Percentiles rank a stretch among this genome's conserved stretches.
phyloP scores from a whole-genome alignment of 306 rosid species.

The Clitoria ternatea region DNA sequence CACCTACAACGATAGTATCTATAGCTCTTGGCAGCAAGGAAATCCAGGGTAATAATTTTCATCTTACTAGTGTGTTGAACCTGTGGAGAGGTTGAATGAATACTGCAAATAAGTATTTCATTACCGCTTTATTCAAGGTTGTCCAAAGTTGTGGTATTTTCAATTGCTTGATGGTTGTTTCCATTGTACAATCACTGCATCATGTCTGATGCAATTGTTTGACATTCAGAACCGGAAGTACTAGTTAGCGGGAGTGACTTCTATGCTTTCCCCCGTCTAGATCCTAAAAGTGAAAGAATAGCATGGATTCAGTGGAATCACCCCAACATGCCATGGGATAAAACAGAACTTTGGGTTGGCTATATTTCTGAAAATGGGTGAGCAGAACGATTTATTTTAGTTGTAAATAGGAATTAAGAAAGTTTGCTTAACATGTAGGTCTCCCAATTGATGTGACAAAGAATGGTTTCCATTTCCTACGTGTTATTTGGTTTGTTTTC shows the following conservation, averaged over 20 bases:
- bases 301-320: conserved; percentile 97
- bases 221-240: conserved; percentile 67
- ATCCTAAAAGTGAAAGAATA: conserved; percentile 57
- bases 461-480: not conserved
- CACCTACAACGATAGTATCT: conserved; percentile 67
- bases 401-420: not conserved
- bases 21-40: conserved; percentile 51
- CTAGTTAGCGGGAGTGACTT: conserved; percentile 76
- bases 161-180: not conserved
- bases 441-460: not conserved
- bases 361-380: conserved; percentile 87
- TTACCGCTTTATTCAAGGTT: not conserved
- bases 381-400: conserved; percentile 25
- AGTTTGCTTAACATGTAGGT: not conserved
- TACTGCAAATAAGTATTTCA: conserved; percentile 3
- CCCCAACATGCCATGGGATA: conserved; percentile 99
- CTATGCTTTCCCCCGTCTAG: conserved; percentile 95
- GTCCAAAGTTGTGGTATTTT: conserved; percentile 6
- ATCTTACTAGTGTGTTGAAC: conserved; percentile 1
- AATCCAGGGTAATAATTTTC: conserved; percentile 51
- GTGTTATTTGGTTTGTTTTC: not conserved
- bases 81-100: not conserved
- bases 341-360: conserved; percentile 93
- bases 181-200: not conserved
- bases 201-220: conserved; percentile 6